phyloP scores from a whole-genome alignment of 192 early-diverging fungal genomes.

The Linnemannia elongata region DNA sequence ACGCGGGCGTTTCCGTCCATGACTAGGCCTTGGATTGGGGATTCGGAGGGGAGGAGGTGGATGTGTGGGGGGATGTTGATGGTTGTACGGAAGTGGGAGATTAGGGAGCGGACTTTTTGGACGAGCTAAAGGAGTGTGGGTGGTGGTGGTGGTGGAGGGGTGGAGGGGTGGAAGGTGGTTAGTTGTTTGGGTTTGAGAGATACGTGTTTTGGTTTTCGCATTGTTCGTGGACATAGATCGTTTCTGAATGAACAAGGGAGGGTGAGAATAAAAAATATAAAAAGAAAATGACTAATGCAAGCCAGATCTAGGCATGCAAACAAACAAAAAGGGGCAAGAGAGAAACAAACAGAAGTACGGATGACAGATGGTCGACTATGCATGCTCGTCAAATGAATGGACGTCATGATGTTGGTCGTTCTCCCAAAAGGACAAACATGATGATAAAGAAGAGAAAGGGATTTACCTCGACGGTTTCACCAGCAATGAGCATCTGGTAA shows the following conservation, averaged over 20 bases:
- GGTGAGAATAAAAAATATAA: neutral
- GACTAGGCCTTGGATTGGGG: constrained; percentile 85
- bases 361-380: neutral
- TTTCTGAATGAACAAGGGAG: neutral
- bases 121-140: constrained; percentile 52
- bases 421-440: neutral
- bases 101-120: constrained; percentile 55
- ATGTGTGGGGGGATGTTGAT: constrained; percentile 61
- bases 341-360: neutral
- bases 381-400: neutral
- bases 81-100: constrained; percentile 64
- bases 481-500: constrained; percentile 70
- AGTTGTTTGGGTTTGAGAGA: no score
- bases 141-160: constrained; percentile 36
- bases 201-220: neutral
- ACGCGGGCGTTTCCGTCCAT: constrained; percentile 68
- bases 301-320: neutral
- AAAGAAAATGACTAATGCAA: neutral
- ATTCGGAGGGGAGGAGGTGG: constrained; percentile 71
- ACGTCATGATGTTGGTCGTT: neutral
- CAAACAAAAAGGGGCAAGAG: constrained; percentile 22
- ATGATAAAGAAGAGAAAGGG: neutral
- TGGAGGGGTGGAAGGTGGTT: neutral
- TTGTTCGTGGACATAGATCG: neutral
- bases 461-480: constrained; percentile 66